Conservation (phyloP, 768 basidiomycete genomes). For the Agrocybe chaxingu region DNA sequence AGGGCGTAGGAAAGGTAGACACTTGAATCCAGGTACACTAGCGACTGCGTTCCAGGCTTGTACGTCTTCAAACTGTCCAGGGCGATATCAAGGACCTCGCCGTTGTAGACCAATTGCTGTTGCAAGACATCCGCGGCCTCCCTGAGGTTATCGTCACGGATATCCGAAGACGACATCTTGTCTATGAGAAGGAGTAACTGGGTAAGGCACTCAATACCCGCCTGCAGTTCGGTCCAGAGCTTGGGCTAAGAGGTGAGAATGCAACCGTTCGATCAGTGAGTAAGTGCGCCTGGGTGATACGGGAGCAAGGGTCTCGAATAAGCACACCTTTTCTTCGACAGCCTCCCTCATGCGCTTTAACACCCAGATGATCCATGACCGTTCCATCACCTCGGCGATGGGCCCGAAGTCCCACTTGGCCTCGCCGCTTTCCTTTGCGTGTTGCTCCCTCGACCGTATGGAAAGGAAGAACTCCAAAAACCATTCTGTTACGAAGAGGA, state of each 20-base stretch:
- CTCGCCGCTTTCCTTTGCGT: slow-evolving; percentile 16
- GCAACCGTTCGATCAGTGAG: slow-evolving; percentile 1
- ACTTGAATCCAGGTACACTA: slow-evolving; percentile 84
- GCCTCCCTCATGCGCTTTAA: slow-evolving; percentile 85
- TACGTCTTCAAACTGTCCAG: slow-evolving; percentile 75
- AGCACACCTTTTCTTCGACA: slow-evolving; percentile 82
- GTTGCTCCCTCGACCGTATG: slow-evolving; percentile 38
- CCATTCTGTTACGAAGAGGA: slow-evolving; percentile 87
- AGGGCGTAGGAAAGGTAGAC: slow-evolving; percentile 82
- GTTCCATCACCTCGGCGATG: slow-evolving; percentile 83
- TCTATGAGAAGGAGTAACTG: slow-evolving; percentile 90
- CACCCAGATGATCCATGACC: slow-evolving; percentile 88
- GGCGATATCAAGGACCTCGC: slow-evolving; percentile 88
- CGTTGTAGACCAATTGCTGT: slow-evolving; percentile 92
- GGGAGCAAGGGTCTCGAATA: slow-evolving; percentile 1
- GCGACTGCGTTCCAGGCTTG: slow-evolving; percentile 73
- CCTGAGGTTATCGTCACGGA: slow-evolving; percentile 43
- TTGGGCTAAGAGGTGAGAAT: slow-evolving; percentile 64
- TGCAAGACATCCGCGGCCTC: slow-evolving; percentile 83
- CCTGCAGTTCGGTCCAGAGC: slow-evolving; percentile 90
- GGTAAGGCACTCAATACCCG: slow-evolving; percentile 90
- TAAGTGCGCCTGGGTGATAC: slow-evolving; percentile 5
- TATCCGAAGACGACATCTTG: slow-evolving; percentile 60
- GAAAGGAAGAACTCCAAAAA: slow-evolving; percentile 88
- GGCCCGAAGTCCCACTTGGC: slow-evolving; percentile 64